Conservation (phyloP, 352 stramenopile genomes). For the Blastocystis sp. region DNA sequence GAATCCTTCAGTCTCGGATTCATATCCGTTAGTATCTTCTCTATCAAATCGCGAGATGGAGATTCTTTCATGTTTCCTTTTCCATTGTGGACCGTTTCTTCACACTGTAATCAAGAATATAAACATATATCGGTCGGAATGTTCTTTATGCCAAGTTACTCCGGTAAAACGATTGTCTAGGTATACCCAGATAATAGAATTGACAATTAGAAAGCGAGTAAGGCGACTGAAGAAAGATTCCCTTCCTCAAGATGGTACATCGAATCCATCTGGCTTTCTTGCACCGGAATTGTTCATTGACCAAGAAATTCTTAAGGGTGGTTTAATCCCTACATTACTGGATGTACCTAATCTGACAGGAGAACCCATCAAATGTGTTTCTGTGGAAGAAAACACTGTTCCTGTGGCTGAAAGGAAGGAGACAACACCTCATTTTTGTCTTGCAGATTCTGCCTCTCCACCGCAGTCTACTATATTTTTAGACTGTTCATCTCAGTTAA, state of each 20-base stretch:
- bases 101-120: background rate
- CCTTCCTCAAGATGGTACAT: too few species aligned
- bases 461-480: background rate
- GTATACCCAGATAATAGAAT: background rate
- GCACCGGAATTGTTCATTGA: background rate
- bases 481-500: background rate
- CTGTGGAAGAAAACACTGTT: too few species aligned
- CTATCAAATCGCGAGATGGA: background rate
- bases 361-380: too few species aligned
- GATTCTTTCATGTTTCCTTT: background rate
- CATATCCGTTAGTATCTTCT: background rate
- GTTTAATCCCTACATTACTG: too few species aligned
- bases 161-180: background rate
- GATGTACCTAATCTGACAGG: too few species aligned
- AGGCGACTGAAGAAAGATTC: background rate
- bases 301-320: background rate
- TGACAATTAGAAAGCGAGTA: background rate
- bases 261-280: background rate
- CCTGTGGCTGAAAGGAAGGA: too few species aligned
- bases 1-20: background rate
- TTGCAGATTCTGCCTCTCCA: background rate
- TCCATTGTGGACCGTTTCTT: background rate
- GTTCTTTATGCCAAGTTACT: background rate
- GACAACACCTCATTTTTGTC: background rate
- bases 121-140: background rate